These are phyloP conservation scores for Lactifluus piperatus DNA, from an alignment of 768 basidiomycete genomes.

Conservation along the genomic window DNA sequence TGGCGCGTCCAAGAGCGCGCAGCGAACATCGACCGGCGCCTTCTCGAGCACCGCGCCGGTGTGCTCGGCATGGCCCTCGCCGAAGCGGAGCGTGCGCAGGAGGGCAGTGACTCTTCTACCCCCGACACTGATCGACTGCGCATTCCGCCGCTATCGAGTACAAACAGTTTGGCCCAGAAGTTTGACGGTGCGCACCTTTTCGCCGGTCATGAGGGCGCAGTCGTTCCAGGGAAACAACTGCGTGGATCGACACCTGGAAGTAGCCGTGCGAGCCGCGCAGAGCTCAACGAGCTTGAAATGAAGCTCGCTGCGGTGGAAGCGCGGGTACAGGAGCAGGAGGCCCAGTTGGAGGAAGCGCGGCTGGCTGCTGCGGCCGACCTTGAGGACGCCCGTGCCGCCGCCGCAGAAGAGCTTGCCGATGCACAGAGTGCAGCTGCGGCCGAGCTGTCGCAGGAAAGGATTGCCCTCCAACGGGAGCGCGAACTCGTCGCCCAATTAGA, in stretches of 20 bases:
- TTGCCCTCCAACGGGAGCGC: background rate
- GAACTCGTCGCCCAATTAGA: slow-evolving; percentile 30
- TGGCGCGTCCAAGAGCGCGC: slow-evolving; percentile 57
- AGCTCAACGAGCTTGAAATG: slow-evolving; percentile 48
- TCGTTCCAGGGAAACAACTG: slow-evolving; percentile 38
- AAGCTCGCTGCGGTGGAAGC: slow-evolving; percentile 50
- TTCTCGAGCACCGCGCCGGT: slow-evolving; percentile 78
- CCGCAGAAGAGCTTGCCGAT: slow-evolving; percentile 10
- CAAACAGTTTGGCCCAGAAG: slow-evolving; percentile 38
- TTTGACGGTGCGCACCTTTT: slow-evolving; percentile 84
- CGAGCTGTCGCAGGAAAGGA: background rate
- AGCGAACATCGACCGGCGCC: slow-evolving; percentile 48
- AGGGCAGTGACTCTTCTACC: slow-evolving; percentile 46
- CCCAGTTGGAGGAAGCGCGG: slow-evolving; percentile 43
- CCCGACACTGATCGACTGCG: slow-evolving; percentile 29
- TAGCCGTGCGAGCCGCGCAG: slow-evolving; percentile 35
- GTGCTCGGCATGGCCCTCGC: slow-evolving; percentile 63
- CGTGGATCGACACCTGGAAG: background rate
- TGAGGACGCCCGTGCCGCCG: slow-evolving; percentile 42
- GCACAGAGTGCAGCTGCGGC: background rate
- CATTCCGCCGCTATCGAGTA: slow-evolving; percentile 26
- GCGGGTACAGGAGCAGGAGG: slow-evolving; percentile 45
- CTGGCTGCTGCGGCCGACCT: slow-evolving; percentile 39
- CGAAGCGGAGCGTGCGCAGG: slow-evolving; percentile 9
- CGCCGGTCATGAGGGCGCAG: slow-evolving; percentile 66